These are phyloP conservation scores for Paramyrothecium sp. DNA, from an alignment of 2,329 filamentous ascomycete genomes.

Conservation along the genomic window DNA sequence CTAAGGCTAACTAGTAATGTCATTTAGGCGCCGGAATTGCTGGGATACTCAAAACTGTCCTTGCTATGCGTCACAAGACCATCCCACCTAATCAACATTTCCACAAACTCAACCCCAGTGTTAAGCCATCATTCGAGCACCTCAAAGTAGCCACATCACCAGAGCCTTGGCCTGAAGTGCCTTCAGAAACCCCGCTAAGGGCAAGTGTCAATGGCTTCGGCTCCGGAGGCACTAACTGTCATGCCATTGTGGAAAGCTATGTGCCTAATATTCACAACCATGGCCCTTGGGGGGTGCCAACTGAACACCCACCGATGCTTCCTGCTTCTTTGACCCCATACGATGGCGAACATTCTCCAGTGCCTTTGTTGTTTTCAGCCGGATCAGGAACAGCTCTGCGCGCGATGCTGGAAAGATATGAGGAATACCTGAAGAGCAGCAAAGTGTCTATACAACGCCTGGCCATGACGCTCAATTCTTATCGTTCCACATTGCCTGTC, in stretches of 20 bases:
- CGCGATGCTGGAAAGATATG: conserved; percentile 2
- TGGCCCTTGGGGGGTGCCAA: too few species aligned
- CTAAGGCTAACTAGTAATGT: too few species aligned
- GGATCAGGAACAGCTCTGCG: conserved; percentile 5
- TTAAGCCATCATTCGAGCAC: conserved; percentile 9
- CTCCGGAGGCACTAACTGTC: conserved; percentile 11
- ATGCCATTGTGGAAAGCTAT: conserved; percentile 11
- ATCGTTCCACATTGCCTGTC: conserved; percentile 5
- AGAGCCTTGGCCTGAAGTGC: conserved; percentile 10
- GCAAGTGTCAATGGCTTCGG: conserved; percentile 16
- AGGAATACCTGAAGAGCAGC: conserved; percentile 3
- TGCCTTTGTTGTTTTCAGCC: conserved; percentile 6
- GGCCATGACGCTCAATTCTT: conserved; percentile 3
- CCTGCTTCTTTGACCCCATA: too few species aligned
- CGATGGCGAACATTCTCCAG: too few species aligned
- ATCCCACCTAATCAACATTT: conserved; percentile 47
- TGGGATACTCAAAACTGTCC: conserved; percentile 44
- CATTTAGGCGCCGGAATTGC: conserved; percentile 47
- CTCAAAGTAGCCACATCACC: conserved; percentile 12
- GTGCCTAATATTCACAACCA: background rate
- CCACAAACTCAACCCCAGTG: conserved; percentile 41
- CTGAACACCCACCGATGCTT: too few species aligned
- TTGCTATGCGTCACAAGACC: conserved; percentile 44
- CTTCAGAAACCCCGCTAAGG: background rate
- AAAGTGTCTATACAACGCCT: too few species aligned